Conservation (phyloP, 495 filamentous ascomycete genomes). For the Echria macrotheca region DNA sequence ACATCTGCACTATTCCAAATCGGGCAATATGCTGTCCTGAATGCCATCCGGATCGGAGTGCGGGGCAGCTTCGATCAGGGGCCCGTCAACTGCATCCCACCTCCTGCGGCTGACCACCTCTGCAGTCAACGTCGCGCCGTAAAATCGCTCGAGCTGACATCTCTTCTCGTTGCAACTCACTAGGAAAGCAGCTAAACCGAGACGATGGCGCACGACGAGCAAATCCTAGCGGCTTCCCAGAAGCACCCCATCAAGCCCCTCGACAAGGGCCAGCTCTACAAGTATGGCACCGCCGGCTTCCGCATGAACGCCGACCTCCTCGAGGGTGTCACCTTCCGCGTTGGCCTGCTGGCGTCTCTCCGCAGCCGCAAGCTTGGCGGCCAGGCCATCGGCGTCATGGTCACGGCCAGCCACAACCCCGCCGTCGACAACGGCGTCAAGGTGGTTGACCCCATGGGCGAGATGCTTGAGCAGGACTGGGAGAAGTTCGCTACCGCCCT, state of each 20-base stretch:
- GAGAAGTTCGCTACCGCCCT: constrained; percentile 80
- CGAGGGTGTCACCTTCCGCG: constrained; percentile 85
- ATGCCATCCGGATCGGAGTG: background rate
- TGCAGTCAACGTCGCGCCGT: background rate
- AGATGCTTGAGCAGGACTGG: constrained; percentile 95
- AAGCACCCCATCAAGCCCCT: constrained; percentile 65
- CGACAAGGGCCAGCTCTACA: constrained; percentile 57
- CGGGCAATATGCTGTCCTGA: background rate
- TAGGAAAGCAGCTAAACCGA: too few species aligned
- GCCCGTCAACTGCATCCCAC: constrained; percentile 6
- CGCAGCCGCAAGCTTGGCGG: constrained; percentile 83
- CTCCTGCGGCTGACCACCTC: background rate
- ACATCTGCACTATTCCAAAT: background rate
- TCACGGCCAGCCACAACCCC: constrained; percentile 97
- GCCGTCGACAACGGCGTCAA: constrained; percentile 97
- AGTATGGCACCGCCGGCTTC: constrained; percentile 91
- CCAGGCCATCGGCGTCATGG: constrained; percentile 95
- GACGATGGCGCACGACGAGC: constrained; percentile 28
- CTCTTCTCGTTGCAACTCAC: background rate
- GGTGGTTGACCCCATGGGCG: constrained; percentile 94
- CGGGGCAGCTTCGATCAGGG: constrained; percentile 14
- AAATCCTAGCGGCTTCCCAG: constrained; percentile 55
- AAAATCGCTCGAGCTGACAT: background rate
- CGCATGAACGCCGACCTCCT: constrained; percentile 60
- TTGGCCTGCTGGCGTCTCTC: constrained; percentile 83